Evolutionary conservation across 495 filamentous ascomycete species (phyloP).

Genomic region (Penicillium bovifimosum): DNA sequence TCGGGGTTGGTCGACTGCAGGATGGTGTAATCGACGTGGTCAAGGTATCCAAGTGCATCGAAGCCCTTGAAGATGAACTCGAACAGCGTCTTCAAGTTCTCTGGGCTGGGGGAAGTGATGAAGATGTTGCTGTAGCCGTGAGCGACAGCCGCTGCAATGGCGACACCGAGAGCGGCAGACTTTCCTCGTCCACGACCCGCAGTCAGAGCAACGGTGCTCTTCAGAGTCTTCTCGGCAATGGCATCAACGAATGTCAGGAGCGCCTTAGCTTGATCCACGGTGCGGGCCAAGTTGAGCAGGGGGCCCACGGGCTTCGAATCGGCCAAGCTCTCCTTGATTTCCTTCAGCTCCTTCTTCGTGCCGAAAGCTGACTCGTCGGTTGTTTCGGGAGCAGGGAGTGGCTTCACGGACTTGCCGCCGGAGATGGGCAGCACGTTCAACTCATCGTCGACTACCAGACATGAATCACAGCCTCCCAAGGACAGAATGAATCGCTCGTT

Average conservation of each 20-base stretch:
- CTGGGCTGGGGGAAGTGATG: conserved; percentile 95
- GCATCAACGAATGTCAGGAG: conserved; percentile 93
- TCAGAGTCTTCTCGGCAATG: conserved; percentile 91
- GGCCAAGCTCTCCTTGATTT: conserved; percentile 78
- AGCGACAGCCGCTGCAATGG: conserved; percentile 88
- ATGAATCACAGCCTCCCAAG: conserved; percentile 87
- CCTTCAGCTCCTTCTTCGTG: conserved; percentile 70
- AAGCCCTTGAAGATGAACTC: conserved; percentile 99
- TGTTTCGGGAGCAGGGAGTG: conserved; percentile 64
- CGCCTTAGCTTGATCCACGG: conserved; percentile 92
- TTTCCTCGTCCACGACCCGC: conserved; percentile 95
- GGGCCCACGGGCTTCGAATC: conserved; percentile 84
- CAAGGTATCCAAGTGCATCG: conserved; percentile 84
- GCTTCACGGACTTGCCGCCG: conserved; percentile 86
- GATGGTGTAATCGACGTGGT: conserved; percentile 96
- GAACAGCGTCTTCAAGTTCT: conserved; percentile 97
- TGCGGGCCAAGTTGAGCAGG: conserved; percentile 76
- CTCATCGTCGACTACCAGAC: conserved; percentile 95
- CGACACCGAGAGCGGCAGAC: conserved; percentile 89
- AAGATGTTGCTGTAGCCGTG: conserved; percentile 99
- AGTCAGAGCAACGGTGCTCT: conserved; percentile 88
- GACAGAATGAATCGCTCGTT: conserved; percentile 98
- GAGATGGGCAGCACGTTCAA: conserved; percentile 97
- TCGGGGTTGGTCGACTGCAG: conserved; percentile 98
- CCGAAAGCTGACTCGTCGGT: conserved; percentile 60